Evolutionary conservation across 2,329 filamentous ascomycete species (phyloP).

Genomic region (Lizonia empirigonia): DNA sequence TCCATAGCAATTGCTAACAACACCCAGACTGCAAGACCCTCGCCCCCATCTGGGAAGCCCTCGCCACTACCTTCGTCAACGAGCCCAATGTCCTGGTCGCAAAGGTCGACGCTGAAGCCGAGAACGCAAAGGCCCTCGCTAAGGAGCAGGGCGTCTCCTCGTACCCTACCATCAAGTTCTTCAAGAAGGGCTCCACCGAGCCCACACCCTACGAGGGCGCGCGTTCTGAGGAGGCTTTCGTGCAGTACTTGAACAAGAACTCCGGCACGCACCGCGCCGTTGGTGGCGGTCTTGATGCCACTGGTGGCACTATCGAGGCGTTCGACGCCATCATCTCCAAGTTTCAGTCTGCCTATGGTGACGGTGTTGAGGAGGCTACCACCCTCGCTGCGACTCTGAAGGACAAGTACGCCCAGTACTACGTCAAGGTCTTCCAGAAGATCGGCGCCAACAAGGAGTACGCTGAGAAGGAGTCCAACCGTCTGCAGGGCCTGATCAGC

Average conservation of each 20-base stretch:
- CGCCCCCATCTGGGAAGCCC: slow-evolving; percentile 85
- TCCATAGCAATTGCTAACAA: slow-evolving; percentile 12
- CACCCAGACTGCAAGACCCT: slow-evolving; percentile 90
- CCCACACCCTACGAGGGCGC: slow-evolving; percentile 73
- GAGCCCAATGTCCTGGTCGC: slow-evolving; percentile 84
- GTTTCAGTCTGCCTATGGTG: slow-evolving; percentile 66
- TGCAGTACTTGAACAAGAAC: slow-evolving; percentile 86
- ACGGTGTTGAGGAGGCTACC: slow-evolving; percentile 72
- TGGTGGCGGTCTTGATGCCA: slow-evolving; percentile 78
- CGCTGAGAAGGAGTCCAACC: slow-evolving; percentile 81
- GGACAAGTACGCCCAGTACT: slow-evolving; percentile 91
- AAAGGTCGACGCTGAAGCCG: slow-evolving; percentile 92
- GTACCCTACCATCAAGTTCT: slow-evolving; percentile 98
- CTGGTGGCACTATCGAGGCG: slow-evolving; percentile 80
- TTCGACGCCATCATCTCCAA: slow-evolving; percentile 79
- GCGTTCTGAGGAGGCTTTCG: slow-evolving; percentile 75
- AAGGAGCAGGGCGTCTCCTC: slow-evolving; percentile 77
- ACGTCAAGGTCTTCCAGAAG: slow-evolving; percentile 89
- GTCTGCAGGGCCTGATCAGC: slow-evolving; percentile 77
- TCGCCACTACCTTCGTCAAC: slow-evolving; percentile 79
- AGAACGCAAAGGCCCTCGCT: slow-evolving; percentile 80
- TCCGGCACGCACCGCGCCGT: slow-evolving; percentile 81
- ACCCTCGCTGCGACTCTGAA: slow-evolving; percentile 70
- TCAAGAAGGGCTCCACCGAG: slow-evolving; percentile 80
- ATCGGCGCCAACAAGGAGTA: slow-evolving; percentile 76